Evolutionary conservation across 441 rosid genomes (phyloP).

Genomic region (Populus tomentosa): DNA sequence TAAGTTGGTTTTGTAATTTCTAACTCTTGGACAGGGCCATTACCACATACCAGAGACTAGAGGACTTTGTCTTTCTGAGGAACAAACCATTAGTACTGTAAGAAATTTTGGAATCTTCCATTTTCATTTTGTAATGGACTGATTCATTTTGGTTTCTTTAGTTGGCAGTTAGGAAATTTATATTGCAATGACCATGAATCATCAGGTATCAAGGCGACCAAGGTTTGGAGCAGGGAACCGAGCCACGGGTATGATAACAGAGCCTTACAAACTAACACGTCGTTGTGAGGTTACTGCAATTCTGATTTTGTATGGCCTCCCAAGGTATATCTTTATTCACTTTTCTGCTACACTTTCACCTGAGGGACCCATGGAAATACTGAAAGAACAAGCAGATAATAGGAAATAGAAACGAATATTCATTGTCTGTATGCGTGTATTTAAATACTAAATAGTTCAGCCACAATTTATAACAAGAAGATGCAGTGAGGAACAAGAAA

Average conservation of each 20-base stretch:
- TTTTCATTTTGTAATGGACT: slow-evolving; percentile 8
- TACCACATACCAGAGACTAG: slow-evolving; percentile 98
- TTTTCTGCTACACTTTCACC: background rate
- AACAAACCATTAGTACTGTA: slow-evolving; percentile 83
- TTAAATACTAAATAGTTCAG: background rate
- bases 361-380: background rate
- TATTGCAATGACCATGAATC: slow-evolving; percentile 10
- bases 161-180: slow-evolving; percentile 14
- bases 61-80: slow-evolving; percentile 98
- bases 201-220: slow-evolving; percentile 73
- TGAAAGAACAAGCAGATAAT: slow-evolving; percentile 28
- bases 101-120: slow-evolving; percentile 12
- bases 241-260: slow-evolving; percentile 63
- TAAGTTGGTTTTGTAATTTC: background rate
- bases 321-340: slow-evolving; percentile 51
- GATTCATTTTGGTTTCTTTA: background rate
- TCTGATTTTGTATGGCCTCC: slow-evolving; percentile 91
- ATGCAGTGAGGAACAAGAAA: background rate
- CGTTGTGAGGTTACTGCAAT: slow-evolving; percentile 96
- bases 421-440: background rate
- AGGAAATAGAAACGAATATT: background rate
- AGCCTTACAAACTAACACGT: slow-evolving; percentile 74
- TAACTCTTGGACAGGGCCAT: slow-evolving; percentile 60
- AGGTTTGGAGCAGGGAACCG: slow-evolving; percentile 65
- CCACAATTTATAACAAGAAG: background rate